phyloP scores from a whole-genome alignment of 1,284 basidiomycete species.

The Dichomitus squalens region DNA sequence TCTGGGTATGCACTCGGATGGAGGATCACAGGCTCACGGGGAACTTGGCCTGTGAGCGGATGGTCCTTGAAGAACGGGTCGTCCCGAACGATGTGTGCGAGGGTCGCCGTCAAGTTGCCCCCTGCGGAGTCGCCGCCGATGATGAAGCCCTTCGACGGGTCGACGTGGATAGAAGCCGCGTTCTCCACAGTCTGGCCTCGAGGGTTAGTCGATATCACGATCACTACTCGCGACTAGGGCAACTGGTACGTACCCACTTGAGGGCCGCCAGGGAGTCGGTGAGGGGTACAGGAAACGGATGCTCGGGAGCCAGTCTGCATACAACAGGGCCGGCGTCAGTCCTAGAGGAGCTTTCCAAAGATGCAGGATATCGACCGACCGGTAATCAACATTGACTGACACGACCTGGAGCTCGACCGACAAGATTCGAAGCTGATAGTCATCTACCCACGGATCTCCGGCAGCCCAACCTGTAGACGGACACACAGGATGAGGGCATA shows the following conservation, averaged over 20 bases:
- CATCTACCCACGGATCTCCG: no score
- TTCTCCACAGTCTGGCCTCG: constrained; percentile 9
- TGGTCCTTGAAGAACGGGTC: constrained; percentile 23
- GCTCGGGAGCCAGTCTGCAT: constrained; percentile 39
- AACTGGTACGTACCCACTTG: no score
- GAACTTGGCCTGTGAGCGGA: constrained; percentile 14
- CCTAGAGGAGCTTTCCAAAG: no score
- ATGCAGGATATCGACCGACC: no score
- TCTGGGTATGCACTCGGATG: constrained; percentile 17
- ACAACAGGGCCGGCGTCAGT: no score
- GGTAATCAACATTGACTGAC: no score
- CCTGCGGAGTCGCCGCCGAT: constrained; percentile 30
- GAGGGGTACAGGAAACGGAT: constrained; percentile 40
- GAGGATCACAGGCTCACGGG: constrained; percentile 14
- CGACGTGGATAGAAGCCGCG: constrained; percentile 4
- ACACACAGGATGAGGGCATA: no score
- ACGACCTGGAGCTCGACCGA: no score
- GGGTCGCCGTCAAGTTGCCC: constrained; percentile 22
- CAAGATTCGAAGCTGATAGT: no score
- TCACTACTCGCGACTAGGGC: not conserved
- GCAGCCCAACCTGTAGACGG: no score
- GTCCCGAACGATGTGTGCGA: constrained; percentile 23
- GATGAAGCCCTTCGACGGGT: constrained; percentile 24
- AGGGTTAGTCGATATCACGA: no score
- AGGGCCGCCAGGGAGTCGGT: constrained; percentile 40